Evolutionary conservation across 495 filamentous ascomycete species (phyloP), one percentile per base, ranked within the genome.

Genomic region (Tuber brumale): DNA sequence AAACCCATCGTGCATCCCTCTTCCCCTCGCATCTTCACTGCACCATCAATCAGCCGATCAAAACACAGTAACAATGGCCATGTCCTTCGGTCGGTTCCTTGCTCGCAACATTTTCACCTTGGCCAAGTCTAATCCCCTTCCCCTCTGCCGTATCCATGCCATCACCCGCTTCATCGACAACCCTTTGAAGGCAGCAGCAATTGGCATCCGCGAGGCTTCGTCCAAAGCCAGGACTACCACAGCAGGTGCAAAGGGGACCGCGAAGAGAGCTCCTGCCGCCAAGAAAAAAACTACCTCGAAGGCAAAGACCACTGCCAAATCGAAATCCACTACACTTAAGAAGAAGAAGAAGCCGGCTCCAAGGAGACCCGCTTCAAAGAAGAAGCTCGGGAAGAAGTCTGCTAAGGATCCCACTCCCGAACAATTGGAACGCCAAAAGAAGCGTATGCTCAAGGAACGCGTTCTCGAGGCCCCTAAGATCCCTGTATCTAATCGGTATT

Each of bases 331-430:
- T 69, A 21, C 69, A 14, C 57, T 42, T 21, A 35, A 37, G 19
- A 77, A 76, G 46, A 79, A 79, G 19, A 79, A 74, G 48, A 79
- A 79, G n/a, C 42, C 66, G 8, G 37, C 72, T 42, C 14, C 35
- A 0, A 73, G 73, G 73, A 73, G 39, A 45, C n/a, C 27, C 16
- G 69, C 31, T 3, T 16, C 31, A 6, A 72, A 39, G n/a, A 70
- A 76, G 73, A 61, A 31, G 19, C 31, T 10, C 4, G 27, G n/a
- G n/a, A 75, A 69, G 42, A 76, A 76, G 41, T 31, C 8, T n/a
- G 42, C 7, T 9, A 76, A 76, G 71, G 4, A 1, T 6, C 57
- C 35, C 31, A 66, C 57, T 35, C 57, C 57, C n/a, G 14, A 66
- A 19, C 57, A 66, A 66, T 2, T 16, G 57, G 14, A 35, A 2